Evolutionary conservation across 2,329 filamentous ascomycete genomes (phyloP).

Genomic region (Neofusicoccum sp.): DNA sequence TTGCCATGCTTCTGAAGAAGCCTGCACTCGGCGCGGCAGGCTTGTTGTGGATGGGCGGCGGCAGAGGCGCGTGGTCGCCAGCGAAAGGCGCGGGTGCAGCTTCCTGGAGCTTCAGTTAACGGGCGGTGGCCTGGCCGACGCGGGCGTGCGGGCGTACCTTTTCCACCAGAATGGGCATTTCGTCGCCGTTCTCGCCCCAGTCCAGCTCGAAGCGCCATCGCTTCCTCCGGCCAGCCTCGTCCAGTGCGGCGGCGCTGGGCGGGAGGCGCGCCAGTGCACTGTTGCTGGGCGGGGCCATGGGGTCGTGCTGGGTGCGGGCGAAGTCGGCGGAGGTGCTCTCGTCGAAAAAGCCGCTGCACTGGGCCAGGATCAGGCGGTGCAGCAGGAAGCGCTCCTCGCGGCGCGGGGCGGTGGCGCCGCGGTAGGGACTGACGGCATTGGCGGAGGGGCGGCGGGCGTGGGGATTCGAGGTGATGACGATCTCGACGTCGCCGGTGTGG

Average conservation of each 20-base stretch:
- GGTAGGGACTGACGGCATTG: not conserved
- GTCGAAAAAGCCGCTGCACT: conserved; percentile 93
- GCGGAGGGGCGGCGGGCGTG: conserved; percentile 27
- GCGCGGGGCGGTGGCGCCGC: conserved; percentile 49
- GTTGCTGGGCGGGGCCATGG: conserved; percentile 26
- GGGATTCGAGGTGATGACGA: conserved; percentile 56
- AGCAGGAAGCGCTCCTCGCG: conserved; percentile 82
- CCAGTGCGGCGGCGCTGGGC: conserved; percentile 33
- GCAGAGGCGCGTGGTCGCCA: conserved; percentile 40
- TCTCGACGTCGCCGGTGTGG: conserved; percentile 89
- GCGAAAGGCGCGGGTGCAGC: conserved; percentile 8
- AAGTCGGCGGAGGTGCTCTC: conserved; percentile 78
- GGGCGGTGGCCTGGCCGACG: conserved; percentile 10
- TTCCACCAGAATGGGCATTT: conserved; percentile 85
- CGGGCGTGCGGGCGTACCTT: conserved; percentile 51
- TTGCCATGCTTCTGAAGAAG: conserved; percentile 87
- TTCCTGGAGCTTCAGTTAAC: conserved; percentile 27
- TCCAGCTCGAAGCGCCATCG: conserved; percentile 89
- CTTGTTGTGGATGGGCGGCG: conserved; percentile 60
- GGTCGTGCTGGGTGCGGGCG: conserved; percentile 50
- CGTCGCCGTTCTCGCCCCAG: conserved; percentile 65
- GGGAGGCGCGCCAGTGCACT: conserved; percentile 41
- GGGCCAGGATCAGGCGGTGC: conserved; percentile 80
- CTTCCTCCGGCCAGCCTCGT: conserved; percentile 43
- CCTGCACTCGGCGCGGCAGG: conserved; percentile 61